Base-by-base conservation (phyloP, 2,329 filamentous ascomycete species). In the Stachybotrys chartarum region DNA sequence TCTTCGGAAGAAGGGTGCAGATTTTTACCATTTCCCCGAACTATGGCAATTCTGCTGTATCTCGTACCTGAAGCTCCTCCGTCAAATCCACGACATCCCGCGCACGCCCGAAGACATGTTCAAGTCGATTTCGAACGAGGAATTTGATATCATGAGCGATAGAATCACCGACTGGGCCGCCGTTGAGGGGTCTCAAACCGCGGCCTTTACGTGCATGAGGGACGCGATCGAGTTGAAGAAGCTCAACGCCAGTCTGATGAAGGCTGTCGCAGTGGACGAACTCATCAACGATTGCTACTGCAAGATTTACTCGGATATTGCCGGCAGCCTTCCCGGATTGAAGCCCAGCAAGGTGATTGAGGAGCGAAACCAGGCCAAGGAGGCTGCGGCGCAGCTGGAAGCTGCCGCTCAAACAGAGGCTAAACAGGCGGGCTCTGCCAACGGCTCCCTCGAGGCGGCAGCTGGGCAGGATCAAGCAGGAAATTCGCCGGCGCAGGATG, bases 281-380 rank as follows among this genome's bases (percentile, higher is more conserved):
- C 80, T 97, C n/a, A 88, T 97, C 60, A 88, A 87, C 24, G 94
- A 99, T 70, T 86, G 89, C 51, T 99, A 96, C 70, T 88, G 90
- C 1, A 80, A 84, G 51, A 76, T 96, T 16, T 94, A 90, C 66
- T 78, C 80, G 17, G 82, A 86, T 32, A 74, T 91, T 51, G 84
- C 84, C 2, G 81, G 81, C 47, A 77, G 76, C 4, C 72, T 91
- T 3, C 80, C 81, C 0, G 75, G 76, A 31, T 67, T 70, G n/a
- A 72, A 78, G 50, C 73, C 80, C 24, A 70, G 76, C 57, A 68
- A 71, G 56, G 70, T 76, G 55, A 76, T 75, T 60, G 80, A 70
- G 61, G 80, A 73, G 58, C 72, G 73, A 51, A 73, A 73, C 7
- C 71, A 70, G 6, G 73, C 69, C 4, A 72, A 72, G 55, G 76